A percentile compares a stretch with the other conserved stretches of the same genome.
These are phyloP conservation scores for Canavalia gladiata DNA, from an alignment of 306 rosid species.

Conservation along the genomic window DNA sequence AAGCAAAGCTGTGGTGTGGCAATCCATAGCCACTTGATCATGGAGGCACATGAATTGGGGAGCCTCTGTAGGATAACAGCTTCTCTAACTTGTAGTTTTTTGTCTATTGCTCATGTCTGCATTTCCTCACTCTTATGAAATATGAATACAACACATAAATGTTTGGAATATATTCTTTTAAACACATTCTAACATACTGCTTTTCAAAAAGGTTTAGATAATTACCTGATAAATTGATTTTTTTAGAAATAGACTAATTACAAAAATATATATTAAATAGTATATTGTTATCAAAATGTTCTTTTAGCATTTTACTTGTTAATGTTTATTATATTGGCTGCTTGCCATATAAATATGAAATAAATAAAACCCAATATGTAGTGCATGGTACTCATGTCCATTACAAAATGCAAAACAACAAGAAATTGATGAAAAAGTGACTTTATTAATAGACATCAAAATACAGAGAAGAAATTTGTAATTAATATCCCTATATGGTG, in stretches of 20 bases:
- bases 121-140: not conserved
- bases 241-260: no score
- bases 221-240: no score
- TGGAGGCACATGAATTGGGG: slow-evolving; percentile 72
- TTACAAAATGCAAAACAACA: slow-evolving; percentile 2
- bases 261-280: no score
- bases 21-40: slow-evolving; percentile 63
- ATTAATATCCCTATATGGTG: slow-evolving; percentile 24
- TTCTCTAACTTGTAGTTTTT: slow-evolving; percentile 36
- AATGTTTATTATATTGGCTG: slow-evolving; percentile 1
- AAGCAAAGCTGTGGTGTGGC: slow-evolving; percentile 47
- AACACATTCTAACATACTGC: no score
- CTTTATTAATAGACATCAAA: slow-evolving; percentile 16
- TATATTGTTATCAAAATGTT: not conserved
- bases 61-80: slow-evolving; percentile 36
- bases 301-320: slow-evolving; percentile 6
- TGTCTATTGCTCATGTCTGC: slow-evolving; percentile 38
- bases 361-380: not conserved
- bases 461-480: slow-evolving; percentile 1
- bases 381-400: slow-evolving; percentile 9
- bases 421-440: not conserved
- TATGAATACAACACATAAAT: no score
- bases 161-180: no score
- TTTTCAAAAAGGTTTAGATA: no score
- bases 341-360: slow-evolving; percentile 2